Base-by-base conservation (phyloP, 345 rosid genomes). In the Stellera chamaejasme region DNA sequence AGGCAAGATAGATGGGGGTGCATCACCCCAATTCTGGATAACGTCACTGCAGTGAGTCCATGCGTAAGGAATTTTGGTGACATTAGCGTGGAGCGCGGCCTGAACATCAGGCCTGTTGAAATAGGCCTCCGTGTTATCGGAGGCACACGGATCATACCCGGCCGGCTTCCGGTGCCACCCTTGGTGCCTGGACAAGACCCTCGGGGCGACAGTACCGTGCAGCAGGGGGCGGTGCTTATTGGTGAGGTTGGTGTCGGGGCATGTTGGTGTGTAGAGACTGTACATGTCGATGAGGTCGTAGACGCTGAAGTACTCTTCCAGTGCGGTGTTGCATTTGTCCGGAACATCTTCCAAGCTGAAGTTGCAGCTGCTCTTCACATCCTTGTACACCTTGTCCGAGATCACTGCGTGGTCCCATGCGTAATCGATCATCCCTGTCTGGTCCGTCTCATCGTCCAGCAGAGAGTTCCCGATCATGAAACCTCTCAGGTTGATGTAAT, bases 341-440 rank as follows among this genome's bases (percentile, higher is more conserved):
- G 85, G 26, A 12, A 39, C 25, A 8, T 66, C 10, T n/a, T 60
- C 13, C 13, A 0, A 3, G 65, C 70, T 72, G 69, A 86, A 90
- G 62, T 86, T 67, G 68, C 97, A 90, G 0, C 68, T 13, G 13
- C 13, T 28, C 59, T 80, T 86, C 10, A 80, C 53, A 23, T 77
- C 41, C 5, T 48, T 3, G 68, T 82, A 82, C 23, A 89, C 45
- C n/a, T 11, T 25, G 19, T 89, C 97, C 14, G 97, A 89, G 57
- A 89, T 75, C 50, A 89, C 95, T 2, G 95, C 97, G 19, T 89
- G 97, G 55, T 69, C 92, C 80, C 82, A 86, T 0, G 97, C 95
- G 32, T 82, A 89, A 45, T 84, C 90, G 8, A 86, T 71, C 95
- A 89, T 89, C 5, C 95, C 97, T 15, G 10, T 71, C 10, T 82